Evolutionary conservation across 768 basidiomycete species (phyloP).

Genomic region (Imleria badia): DNA sequence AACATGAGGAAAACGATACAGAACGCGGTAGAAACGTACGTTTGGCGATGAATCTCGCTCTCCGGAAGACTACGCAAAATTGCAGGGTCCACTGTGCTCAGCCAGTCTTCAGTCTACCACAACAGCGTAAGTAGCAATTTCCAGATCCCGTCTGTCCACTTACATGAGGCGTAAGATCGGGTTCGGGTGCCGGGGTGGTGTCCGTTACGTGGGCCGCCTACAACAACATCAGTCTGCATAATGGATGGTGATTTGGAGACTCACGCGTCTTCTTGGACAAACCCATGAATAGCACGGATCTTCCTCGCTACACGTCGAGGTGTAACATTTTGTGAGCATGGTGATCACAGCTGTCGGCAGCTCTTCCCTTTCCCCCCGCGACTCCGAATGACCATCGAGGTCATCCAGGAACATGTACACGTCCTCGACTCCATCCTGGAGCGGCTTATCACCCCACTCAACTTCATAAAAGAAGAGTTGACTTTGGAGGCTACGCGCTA

Average conservation of each 20-base stretch:
- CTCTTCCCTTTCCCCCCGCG: conserved; percentile 61
- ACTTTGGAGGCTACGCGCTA: conserved; percentile 86
- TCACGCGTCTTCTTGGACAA: conserved; percentile 68
- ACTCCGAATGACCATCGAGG: conserved; percentile 61
- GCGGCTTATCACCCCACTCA: conserved; percentile 82
- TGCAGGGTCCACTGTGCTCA: conserved; percentile 46
- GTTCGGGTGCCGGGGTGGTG: conserved; percentile 17
- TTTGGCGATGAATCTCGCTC: conserved; percentile 82
- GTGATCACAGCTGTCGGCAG: conserved; percentile 90
- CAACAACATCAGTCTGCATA: conserved; percentile 13
- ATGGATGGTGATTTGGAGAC: conserved; percentile 11
- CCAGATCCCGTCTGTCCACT: conserved; percentile 32
- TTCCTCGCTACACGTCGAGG: conserved; percentile 81
- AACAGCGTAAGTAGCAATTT: background rate
- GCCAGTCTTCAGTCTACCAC: conserved; percentile 48
- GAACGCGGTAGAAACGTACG: conserved; percentile 32
- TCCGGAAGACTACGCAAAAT: conserved; percentile 60
- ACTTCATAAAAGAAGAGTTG: conserved; percentile 97
- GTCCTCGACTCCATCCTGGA: conserved; percentile 88
- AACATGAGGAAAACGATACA: background rate
- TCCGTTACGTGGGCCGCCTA: conserved; percentile 28
- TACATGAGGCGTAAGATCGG: conserved; percentile 31
- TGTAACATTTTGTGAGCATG: conserved; percentile 87
- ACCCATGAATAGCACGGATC: conserved; percentile 77
- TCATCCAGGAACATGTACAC: conserved; percentile 94